Conservation (phyloP, 2,329 filamentous ascomycete species). For the Diplodia intermedia region DNA sequence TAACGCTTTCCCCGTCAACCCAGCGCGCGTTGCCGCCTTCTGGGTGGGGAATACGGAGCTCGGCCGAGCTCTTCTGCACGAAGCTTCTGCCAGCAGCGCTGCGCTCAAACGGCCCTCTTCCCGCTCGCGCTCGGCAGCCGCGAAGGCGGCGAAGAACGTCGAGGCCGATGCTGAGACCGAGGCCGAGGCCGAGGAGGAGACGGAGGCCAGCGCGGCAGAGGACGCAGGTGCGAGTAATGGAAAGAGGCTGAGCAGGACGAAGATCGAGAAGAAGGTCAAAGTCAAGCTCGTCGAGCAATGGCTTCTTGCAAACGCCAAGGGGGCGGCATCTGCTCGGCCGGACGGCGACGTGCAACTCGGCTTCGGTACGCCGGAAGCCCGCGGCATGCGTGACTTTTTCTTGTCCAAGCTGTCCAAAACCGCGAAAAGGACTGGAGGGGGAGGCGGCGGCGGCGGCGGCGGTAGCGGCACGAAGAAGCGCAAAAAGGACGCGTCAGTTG, state of each 20-base stretch:
- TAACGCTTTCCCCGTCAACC: constrained; percentile 44
- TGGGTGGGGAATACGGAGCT: constrained; percentile 39
- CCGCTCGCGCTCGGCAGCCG: background rate
- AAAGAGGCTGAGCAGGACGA: constrained; percentile 48
- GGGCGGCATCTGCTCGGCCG: background rate
- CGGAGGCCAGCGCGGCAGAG: background rate
- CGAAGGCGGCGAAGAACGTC: background rate
- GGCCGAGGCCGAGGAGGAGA: background rate
- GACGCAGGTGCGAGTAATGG: constrained; percentile 33
- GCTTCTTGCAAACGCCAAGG: constrained; percentile 13
- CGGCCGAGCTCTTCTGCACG: constrained; percentile 14
- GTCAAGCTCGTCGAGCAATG: constrained; percentile 62
- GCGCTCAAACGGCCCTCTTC: background rate
- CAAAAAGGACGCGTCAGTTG: background rate
- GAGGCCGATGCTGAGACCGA: background rate
- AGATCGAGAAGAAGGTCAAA: constrained; percentile 64
- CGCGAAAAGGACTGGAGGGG: constrained; percentile 26
- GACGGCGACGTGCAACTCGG: constrained; percentile 19
- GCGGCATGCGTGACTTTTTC: constrained; percentile 27
- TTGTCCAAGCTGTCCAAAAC: constrained; percentile 13
- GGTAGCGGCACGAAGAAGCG: constrained; percentile 10
- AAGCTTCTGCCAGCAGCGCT: background rate
- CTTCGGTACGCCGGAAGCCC: constrained; percentile 5
- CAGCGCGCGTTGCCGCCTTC: constrained; percentile 48
- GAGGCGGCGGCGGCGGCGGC: background rate